Base-by-base conservation (phyloP, 2,329 filamentous ascomycete genomes). In the Aspergillus flavus region DNA sequence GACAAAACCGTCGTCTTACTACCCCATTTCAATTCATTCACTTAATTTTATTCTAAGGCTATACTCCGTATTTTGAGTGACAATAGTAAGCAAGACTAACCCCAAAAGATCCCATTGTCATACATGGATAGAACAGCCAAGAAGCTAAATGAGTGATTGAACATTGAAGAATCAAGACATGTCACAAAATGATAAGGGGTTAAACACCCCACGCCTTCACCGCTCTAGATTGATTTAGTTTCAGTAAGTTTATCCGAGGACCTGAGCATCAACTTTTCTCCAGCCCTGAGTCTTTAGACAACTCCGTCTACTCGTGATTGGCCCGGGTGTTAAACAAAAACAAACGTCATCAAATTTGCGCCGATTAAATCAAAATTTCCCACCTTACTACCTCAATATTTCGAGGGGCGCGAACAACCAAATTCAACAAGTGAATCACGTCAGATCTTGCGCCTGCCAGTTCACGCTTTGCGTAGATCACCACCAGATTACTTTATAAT, bases 241-340 rank as follows among this genome's bases (percentile, higher is more conserved):
- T 4, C 3, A 36, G 52, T 36, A 54, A 36, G n/a, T 54, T 57
- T 56, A 54, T 39, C 57, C 52, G 53, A 63, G 56, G 53, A 50
- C 21, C 43, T 26, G 39, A 50, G n/a, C 50, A 32, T 32, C 28
- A 30, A 52, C 28, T 12, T 32, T 32, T 52, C 16, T 39, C 32
- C 30, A 21, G 11, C n/a, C 7, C 5, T 36, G 52, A 54, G 52
- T 10, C 16, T 26, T n/a, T 34, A 55, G 30, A 19, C 52, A 55
- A 34, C 34, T 55, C n/a, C 4, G 14, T 55, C n/a, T 21, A 9
- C 26, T 30, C n/a, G 19, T 53, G 50, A 53, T 53, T 53, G 50
- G 50, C 30, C 26, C 50, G 28, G 11, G 12, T 53, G 10, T 32
- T 28, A n/a, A 32, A 10, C 11, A 34, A 23, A 55, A 55, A 23